Evolutionary conservation across 1,284 basidiomycete genomes (phyloP).

Genomic region (Heterobasidion annosum): DNA sequence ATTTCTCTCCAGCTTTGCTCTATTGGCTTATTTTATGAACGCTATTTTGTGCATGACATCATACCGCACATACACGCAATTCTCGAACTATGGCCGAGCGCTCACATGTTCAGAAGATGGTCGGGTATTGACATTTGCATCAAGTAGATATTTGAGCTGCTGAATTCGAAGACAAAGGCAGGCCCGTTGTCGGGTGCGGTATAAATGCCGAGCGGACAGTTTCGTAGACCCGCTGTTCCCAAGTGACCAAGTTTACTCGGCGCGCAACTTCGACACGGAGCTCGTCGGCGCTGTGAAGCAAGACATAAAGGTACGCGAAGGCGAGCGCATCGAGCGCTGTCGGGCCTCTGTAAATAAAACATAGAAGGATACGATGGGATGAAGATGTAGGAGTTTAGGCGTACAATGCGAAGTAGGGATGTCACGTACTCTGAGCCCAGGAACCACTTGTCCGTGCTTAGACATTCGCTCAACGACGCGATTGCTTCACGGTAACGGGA

Average conservation of each 20-base stretch:
- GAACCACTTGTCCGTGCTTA: constrained; percentile 72
- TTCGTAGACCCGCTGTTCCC: constrained; percentile 62
- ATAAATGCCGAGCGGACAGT: constrained; percentile 41
- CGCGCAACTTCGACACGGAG: constrained; percentile 55
- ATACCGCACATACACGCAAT: no score
- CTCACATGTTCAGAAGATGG: background rate
- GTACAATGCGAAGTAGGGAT: background rate
- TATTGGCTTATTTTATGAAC: no score
- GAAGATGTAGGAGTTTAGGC: background rate
- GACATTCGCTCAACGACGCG: constrained; percentile 57
- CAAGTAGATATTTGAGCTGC: background rate
- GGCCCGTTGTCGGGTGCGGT: background rate
- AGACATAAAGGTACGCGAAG: constrained; percentile 68
- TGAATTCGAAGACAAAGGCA: background rate
- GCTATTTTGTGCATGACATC: no score
- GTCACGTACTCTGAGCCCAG: constrained; percentile 56
- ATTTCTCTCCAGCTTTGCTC: no score
- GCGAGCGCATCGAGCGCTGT: constrained; percentile 71
- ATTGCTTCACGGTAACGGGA: constrained; percentile 65
- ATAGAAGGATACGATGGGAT: background rate
- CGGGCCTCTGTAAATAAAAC: constrained; percentile 37
- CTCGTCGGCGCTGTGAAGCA: constrained; percentile 45
- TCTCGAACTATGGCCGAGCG: no score
- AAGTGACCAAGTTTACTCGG: constrained; percentile 64
- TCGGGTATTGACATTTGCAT: background rate